Evolutionary conservation across 306 rosid genomes (phyloP), one percentile per base, ranked within the genome.

Genomic region (Oemleria cerasiformis): DNA sequence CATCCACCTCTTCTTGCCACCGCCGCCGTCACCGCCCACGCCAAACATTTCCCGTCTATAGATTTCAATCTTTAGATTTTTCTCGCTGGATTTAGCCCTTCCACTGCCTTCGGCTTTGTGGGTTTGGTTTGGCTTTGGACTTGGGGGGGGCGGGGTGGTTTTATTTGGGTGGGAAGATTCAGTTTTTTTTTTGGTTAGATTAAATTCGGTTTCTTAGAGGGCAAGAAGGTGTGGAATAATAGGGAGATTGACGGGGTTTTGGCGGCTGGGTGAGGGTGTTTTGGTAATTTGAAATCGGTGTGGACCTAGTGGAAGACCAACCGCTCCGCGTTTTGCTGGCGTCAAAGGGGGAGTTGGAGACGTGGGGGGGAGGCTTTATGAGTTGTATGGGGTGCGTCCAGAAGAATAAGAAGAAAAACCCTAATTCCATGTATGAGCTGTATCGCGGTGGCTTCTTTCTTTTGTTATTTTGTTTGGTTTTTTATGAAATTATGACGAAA

Each of bases 1-100:
- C 17, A 67, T 34, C 79, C 86, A 71, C 61, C 73, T 75, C 73
- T 74, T 90, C 84, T 87, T 88, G 6, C 66, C 61, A 15, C n/a
- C 70, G 7, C 66, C 61, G 36, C 36, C 3, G 36, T 30, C 36
- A 4, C 36, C 36, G 36, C 36, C 36, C 36, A 30, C 36, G 36
- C 36, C 36, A 30, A 30, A 30, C 36, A 30, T 30, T 2, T 9
- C 6, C 21, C 8, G 21, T n/a, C 20, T 51, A 9, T n/a, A 8
- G 12, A 17, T 53, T 51, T 53, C 57, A 30, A 36, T 47, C 34
- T 63, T 49, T 60, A 13, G n/a, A 3, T 25, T 0, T 4, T 17
- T 65, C 66, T 64, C 50, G 42, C 49, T 11, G 11, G 65, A 7
- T 3, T 30, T 30, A 11, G 3, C 5, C 0, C 9, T 66, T 42